Conservation (phyloP, 441 rosid species). For the Populus hybrid region DNA sequence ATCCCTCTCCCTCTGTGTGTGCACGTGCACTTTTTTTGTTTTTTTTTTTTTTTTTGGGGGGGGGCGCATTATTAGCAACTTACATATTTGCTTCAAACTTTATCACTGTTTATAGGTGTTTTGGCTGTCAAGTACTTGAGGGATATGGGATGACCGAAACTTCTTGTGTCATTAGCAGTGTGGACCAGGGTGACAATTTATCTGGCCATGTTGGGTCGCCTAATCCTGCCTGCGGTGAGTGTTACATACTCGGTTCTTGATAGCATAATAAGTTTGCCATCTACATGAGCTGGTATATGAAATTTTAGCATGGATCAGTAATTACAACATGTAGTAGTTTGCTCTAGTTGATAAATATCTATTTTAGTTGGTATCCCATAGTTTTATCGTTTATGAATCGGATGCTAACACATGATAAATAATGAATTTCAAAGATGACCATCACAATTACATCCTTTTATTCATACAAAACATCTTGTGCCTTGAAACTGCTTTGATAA, state of each 20-base stretch:
- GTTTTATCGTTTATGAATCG: background rate
- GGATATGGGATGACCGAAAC: slow-evolving; percentile 99
- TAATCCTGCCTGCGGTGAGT: slow-evolving; percentile 88
- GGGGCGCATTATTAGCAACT: background rate
- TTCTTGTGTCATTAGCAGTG: slow-evolving; percentile 62
- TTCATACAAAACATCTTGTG: background rate
- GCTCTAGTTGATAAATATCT: background rate
- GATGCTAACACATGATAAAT: background rate
- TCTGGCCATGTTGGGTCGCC: slow-evolving; percentile 98
- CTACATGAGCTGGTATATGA: background rate
- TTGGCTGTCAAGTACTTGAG: slow-evolving; percentile 71
- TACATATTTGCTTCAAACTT: background rate
- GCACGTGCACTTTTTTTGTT: background rate
- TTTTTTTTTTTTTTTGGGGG: background rate
- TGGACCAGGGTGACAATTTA: slow-evolving; percentile 72
- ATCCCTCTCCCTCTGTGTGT: background rate
- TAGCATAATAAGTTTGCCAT: background rate
- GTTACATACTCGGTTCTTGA: background rate
- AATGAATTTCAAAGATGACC: background rate
- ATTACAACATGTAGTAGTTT: background rate
- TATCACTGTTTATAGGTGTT: slow-evolving; percentile 52
- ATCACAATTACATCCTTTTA: too few relatives aligned
- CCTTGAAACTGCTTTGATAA: too few relatives aligned
- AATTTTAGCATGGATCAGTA: background rate
- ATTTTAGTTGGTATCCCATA: background rate